Percentiles rank a stretch among this genome's conserved stretches.
phyloP scores from a whole-genome alignment of 306 rosid genomes.

The Pachyrhizus erosus region DNA sequence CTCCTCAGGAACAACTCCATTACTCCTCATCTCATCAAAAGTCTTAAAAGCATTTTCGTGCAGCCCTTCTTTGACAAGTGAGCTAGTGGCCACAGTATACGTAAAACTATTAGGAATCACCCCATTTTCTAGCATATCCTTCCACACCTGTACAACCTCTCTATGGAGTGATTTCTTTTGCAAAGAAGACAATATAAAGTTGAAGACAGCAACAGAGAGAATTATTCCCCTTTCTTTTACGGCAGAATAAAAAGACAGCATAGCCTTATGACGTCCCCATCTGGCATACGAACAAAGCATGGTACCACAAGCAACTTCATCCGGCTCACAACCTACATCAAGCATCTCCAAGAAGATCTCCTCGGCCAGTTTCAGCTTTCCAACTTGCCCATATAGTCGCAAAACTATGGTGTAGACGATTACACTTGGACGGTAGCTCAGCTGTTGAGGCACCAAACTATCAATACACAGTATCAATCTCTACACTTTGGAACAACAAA shows the following conservation, averaged over 20 bases:
- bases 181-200: conserved; percentile 95
- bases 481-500: conserved; percentile 43
- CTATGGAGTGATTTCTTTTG: conserved; percentile 88
- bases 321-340: conserved; percentile 83
- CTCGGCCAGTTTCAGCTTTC: conserved; percentile 85
- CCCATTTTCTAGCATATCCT: conserved; percentile 65
- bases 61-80: conserved; percentile 68
- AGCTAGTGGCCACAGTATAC: conserved; percentile 72
- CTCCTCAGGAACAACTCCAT: conserved; percentile 81
- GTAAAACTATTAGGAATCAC: conserved; percentile 72
- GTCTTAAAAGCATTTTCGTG: conserved; percentile 66
- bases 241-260: conserved; percentile 89
- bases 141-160: conserved; percentile 72
- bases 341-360: conserved; percentile 97
- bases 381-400: conserved; percentile 88
- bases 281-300: conserved; percentile 95
- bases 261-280: conserved; percentile 93
- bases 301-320: conserved; percentile 95
- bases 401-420: conserved; percentile 83
- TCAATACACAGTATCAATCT: conserved; percentile 56
- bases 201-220: conserved; percentile 76
- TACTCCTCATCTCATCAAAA: conserved; percentile 67
- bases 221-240: conserved; percentile 68
- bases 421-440: conserved; percentile 84
- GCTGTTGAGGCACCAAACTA: conserved; percentile 77